Conservation (phyloP, 805 yeast genomes). For the Candida ulmi region DNA sequence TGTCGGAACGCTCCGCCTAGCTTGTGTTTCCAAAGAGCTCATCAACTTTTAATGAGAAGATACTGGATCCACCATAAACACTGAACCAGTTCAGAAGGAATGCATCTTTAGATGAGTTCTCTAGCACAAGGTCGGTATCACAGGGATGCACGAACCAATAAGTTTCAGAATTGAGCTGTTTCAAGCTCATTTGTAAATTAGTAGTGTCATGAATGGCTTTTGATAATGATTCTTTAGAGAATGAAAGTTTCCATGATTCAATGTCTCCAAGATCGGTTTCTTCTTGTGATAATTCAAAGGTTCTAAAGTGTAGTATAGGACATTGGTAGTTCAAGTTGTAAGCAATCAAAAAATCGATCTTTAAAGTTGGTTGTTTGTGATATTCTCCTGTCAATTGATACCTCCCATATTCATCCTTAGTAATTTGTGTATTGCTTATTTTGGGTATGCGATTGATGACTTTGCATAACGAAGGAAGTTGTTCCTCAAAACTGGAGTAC, state of each 20-base stretch:
- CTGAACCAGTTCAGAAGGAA: conserved; percentile 26
- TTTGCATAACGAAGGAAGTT: too few relatives aligned
- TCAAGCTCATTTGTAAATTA: conserved; percentile 5
- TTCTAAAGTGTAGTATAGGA: background rate
- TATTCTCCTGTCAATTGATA: background rate
- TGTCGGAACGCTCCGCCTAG: conserved; percentile 4
- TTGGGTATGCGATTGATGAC: too few relatives aligned
- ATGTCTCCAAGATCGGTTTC: background rate
- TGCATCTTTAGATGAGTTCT: conserved; percentile 12
- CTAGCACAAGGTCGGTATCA: conserved; percentile 26
- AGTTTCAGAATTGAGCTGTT: conserved; percentile 3
- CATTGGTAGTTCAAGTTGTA: background rate
- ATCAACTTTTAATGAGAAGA: background rate
- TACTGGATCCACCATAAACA: conserved; percentile 12
- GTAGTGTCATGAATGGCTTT: background rate
- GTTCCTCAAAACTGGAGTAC: too few relatives aligned
- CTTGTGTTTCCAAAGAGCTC: background rate
- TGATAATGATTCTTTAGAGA: background rate
- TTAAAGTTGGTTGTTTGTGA: background rate
- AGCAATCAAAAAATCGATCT: background rate
- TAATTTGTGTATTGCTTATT: background rate
- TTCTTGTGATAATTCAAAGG: background rate
- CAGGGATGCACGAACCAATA: conserved; percentile 38
- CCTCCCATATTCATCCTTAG: background rate
- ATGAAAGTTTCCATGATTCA: background rate